phyloP scores from a whole-genome alignment of 2,329 filamentous ascomycete genomes.

The Macrophomina tecta region DNA sequence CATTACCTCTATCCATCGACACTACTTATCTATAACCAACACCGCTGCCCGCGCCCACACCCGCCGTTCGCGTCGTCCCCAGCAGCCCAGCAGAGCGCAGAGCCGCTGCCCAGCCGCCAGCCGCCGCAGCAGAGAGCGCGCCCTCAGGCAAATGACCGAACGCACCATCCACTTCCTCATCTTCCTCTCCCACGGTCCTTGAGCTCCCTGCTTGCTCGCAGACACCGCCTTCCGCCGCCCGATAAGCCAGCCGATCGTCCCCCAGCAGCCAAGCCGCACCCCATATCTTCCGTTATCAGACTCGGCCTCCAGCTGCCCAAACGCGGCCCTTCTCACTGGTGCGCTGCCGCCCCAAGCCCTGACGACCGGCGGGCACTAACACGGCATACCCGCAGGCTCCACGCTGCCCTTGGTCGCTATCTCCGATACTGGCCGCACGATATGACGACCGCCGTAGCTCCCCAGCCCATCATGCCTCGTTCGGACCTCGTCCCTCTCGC shows the following conservation, averaged over 20 bases:
- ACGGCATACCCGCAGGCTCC: slow-evolving; percentile 25
- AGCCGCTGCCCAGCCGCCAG: slow-evolving; percentile 13
- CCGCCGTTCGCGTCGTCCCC: not conserved
- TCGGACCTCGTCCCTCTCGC: slow-evolving; percentile 53
- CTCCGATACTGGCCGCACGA: slow-evolving; percentile 31
- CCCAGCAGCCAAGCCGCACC: slow-evolving; percentile 12
- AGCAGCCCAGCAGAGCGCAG: slow-evolving; percentile 15
- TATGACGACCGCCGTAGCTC: slow-evolving; percentile 57
- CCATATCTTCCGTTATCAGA: slow-evolving; percentile 19
- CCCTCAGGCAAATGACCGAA: slow-evolving; percentile 45
- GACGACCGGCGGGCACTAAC: slow-evolving; percentile 20
- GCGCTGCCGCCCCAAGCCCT: slow-evolving; percentile 19
- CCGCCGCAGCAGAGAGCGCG: slow-evolving; percentile 15
- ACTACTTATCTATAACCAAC: slow-evolving; percentile 25
- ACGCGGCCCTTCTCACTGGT: slow-evolving; percentile 26
- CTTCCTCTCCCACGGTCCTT: slow-evolving; percentile 39
- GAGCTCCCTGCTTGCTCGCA: slow-evolving; percentile 12
- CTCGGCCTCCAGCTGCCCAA: slow-evolving; percentile 13
- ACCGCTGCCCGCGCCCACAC: slow-evolving; percentile 9
- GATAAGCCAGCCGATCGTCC: slow-evolving; percentile 28
- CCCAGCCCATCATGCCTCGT: slow-evolving; percentile 54
- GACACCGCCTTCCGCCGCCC: not conserved
- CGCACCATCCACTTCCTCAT: slow-evolving; percentile 50
- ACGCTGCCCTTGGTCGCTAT: slow-evolving; percentile 19
- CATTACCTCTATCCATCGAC: slow-evolving; percentile 24